phyloP scores from a whole-genome alignment of 306 rosid genomes.

The Argentina anserina region DNA sequence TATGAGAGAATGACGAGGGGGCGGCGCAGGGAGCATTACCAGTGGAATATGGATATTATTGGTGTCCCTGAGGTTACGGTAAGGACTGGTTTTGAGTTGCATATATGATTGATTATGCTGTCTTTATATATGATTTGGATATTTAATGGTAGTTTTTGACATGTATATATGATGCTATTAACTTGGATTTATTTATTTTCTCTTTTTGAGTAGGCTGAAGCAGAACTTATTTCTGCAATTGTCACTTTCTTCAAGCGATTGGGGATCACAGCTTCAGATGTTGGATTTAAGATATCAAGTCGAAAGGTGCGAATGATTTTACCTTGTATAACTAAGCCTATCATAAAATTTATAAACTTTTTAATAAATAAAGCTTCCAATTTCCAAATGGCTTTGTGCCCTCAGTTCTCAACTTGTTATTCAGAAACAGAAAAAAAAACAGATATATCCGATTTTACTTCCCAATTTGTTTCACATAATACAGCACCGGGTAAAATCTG shows the following conservation, averaged over 20 bases:
- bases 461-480: not conserved
- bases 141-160: not conserved
- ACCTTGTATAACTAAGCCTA: not conserved
- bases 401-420: slow-evolving; percentile 8
- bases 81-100: slow-evolving; percentile 17
- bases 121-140: not conserved
- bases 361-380: too few species aligned
- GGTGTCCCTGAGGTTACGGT: slow-evolving; percentile 91
- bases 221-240: slow-evolving; percentile 84
- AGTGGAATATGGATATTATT: slow-evolving; percentile 96
- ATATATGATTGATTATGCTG: not conserved
- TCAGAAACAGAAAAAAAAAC: not conserved
- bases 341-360: too few species aligned
- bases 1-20: slow-evolving; percentile 52
- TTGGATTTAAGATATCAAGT: slow-evolving; percentile 95
- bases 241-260: slow-evolving; percentile 79
- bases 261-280: slow-evolving; percentile 85
- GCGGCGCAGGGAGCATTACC: slow-evolving; percentile 93
- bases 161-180: slow-evolving; percentile 9
- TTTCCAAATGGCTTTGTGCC: slow-evolving; percentile 20
- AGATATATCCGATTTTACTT: not conserved
- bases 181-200: not conserved
- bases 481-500: not conserved
- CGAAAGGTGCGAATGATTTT: slow-evolving; percentile 63
- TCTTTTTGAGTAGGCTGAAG: slow-evolving; percentile 70